Evolutionary conservation across 2,329 filamentous ascomycete genomes (phyloP).

Genomic region (Xylariaceae sp.): DNA sequence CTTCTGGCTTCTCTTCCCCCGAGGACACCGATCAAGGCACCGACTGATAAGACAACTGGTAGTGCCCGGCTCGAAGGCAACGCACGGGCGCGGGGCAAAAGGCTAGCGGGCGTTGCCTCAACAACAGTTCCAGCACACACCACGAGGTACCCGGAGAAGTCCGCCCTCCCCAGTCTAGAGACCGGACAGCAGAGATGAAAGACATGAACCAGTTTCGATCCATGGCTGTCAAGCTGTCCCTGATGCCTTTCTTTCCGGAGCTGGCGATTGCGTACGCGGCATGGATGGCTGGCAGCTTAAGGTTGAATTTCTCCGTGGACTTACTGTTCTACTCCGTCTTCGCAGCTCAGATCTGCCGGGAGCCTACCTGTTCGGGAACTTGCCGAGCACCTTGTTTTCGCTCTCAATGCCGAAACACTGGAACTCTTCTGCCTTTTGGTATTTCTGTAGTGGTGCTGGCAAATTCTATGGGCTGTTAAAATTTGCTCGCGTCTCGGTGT

Average conservation of each 20-base stretch:
- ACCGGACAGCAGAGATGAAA: conserved; percentile 22
- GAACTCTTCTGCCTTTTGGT: conserved; percentile 31
- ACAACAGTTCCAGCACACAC: neutral
- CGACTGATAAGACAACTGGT: neutral
- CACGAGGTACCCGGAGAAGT: neutral
- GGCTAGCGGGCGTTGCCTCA: conserved; percentile 26
- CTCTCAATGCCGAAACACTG: conserved; percentile 33
- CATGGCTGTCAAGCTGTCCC: conserved; percentile 18
- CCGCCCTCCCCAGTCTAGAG: conserved; percentile 24
- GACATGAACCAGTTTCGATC: conserved; percentile 29
- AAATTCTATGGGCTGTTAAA: conserved; percentile 31
- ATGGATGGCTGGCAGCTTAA: no score
- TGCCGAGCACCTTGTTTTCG: conserved; percentile 27
- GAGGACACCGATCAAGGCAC: no score
- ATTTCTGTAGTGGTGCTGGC: conserved; percentile 30
- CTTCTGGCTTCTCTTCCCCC: conserved; percentile 17
- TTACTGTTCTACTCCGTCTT: conserved; percentile 36
- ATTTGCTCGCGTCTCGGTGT: conserved; percentile 26
- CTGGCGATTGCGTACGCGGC: conserved; percentile 29
- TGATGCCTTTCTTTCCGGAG: conserved; percentile 33
- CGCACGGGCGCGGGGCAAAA: conserved; percentile 15
- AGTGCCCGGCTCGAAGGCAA: conserved; percentile 10
- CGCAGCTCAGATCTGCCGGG: conserved; percentile 33
- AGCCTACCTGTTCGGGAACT: conserved; percentile 24
- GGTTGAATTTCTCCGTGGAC: conserved; percentile 25